Evolutionary conservation across 257 asterid species (phyloP).

Genomic region (Cinchona pubescens): DNA sequence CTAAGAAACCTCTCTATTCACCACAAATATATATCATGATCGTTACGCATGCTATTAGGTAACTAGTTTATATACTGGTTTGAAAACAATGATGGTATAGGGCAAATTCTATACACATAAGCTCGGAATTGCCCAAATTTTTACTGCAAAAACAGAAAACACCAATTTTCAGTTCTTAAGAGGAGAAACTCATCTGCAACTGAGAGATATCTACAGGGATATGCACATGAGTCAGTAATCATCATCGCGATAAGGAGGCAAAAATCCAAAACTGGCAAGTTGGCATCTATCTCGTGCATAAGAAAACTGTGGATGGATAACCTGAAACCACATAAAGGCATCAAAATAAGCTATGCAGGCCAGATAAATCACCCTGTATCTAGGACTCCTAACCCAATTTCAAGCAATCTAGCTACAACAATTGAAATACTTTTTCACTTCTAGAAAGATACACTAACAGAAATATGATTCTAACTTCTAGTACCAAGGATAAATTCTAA

Average conservation of each 20-base stretch:
- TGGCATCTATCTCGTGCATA: not conserved
- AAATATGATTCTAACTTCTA: not conserved
- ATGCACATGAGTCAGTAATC: slow-evolving; percentile 39
- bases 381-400: not conserved
- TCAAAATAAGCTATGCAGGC: slow-evolving; percentile 1
- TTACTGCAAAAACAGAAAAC: slow-evolving; percentile 24
- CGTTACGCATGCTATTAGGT: not conserved
- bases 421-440: not conserved
- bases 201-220: slow-evolving; percentile 59
- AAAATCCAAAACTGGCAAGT: slow-evolving; percentile 14
- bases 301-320: not conserved
- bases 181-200: slow-evolving; percentile 95
- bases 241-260: slow-evolving; percentile 22
- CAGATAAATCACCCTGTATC: not conserved
- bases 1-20: slow-evolving; percentile 2
- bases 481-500: not conserved
- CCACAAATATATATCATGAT: slow-evolving; percentile 1
- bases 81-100: slow-evolving; percentile 12
- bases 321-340: slow-evolving; percentile 20
- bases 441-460: not conserved
- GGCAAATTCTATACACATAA: slow-evolving; percentile 39
- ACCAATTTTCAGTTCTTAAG: slow-evolving; percentile 64
- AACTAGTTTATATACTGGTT: slow-evolving; percentile 7
- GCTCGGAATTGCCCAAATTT: slow-evolving; percentile 31
- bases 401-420: not conserved